These are phyloP conservation scores for Cercophora sp. DNA, from an alignment of 495 filamentous ascomycete genomes.

Conservation along the genomic window DNA sequence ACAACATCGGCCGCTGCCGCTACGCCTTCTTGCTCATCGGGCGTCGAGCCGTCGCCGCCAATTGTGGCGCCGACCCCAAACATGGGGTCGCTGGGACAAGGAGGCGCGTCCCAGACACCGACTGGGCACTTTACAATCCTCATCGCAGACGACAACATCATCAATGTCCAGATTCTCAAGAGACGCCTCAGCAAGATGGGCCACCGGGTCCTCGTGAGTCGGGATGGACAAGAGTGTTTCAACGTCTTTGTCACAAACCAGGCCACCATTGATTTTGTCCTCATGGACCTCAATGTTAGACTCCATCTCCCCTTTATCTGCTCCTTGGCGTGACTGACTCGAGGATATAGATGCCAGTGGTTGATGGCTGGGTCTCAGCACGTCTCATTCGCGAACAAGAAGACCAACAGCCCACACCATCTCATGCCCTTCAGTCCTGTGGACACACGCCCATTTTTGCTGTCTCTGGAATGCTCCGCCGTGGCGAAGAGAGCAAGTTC, in stretches of 20 bases:
- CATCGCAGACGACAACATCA: conserved; percentile 79
- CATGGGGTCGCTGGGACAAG: conserved; percentile 12
- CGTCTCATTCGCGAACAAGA: conserved; percentile 20
- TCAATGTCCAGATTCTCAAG: conserved; percentile 74
- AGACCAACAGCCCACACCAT: conserved; percentile 11
- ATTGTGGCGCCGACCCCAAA: conserved; percentile 15
- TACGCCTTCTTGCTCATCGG: conserved; percentile 4
- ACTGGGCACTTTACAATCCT: conserved; percentile 55
- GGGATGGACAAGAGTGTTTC: conserved; percentile 77
- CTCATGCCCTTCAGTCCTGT: conserved; percentile 16
- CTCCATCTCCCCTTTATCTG: not conserved
- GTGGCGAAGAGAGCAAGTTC: conserved; percentile 16
- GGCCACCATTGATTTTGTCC: conserved; percentile 19
- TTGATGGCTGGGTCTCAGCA: conserved; percentile 19
- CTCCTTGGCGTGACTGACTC: not conserved
- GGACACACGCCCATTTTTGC: conserved; percentile 23
- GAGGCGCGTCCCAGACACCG: conserved; percentile 2
- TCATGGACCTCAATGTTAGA: conserved; percentile 26
- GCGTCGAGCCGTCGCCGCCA: conserved; percentile 7
- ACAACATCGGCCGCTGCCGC: not conserved
- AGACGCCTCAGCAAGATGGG: conserved; percentile 71
- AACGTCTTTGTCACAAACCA: conserved; percentile 44
- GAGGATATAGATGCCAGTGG: conserved; percentile 20
- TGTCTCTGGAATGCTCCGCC: conserved; percentile 20
- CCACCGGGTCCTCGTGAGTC: conserved; percentile 62